Evolutionary conservation across 768 basidiomycete species (phyloP), one percentile per base, ranked within the genome.

Genomic region (Trametes maxima): DNA sequence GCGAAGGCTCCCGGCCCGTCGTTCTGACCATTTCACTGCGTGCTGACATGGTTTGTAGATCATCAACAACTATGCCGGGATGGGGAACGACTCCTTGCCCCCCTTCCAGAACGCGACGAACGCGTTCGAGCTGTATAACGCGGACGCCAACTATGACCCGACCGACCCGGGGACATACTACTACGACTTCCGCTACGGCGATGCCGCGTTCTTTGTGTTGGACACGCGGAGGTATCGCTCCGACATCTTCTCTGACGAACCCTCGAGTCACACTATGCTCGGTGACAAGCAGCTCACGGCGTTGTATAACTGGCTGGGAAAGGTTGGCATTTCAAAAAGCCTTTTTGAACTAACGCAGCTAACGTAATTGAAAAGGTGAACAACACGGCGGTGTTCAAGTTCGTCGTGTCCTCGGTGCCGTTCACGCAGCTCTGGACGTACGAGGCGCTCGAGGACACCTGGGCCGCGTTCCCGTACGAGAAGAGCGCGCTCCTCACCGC

Each of bases 201-300:
- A 92, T 66, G 76, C 78, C 8, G 86, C 88, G 0, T 91, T 88
- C 72, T 92, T 91, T 75, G 87, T 91, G n/a, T 75, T 87, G 76
- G 90, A 92, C 73, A 89, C 87, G 1, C 78, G 88, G 17, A 77
- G 81, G 6, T 81, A 88, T 68, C 80, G 88, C 21, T 80, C 81
- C 4, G 69, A 75, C 47, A 72, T 78, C 14, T 67, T 68, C n/a
- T 71, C 70, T 0, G 71, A 73, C 0, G 80, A 79, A 22, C 71
- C 74, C 8, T 70, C 70, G 24, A 80, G 77, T 42, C 72, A 69
- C 37, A 88, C 86, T 1, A 90, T 92, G 87, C 80, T 93, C 14
- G 90, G 91, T 21, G 81, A 83, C 39, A 67, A 71, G 35, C 90
- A 92, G 69, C 76, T 90, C 28, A 72, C 79, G 0, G 84, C 83